A percentile compares a stretch with the other conserved stretches of the same genome.
phyloP scores from a whole-genome alignment of 768 basidiomycete genomes.

The Hypsizygus marmoreus region DNA sequence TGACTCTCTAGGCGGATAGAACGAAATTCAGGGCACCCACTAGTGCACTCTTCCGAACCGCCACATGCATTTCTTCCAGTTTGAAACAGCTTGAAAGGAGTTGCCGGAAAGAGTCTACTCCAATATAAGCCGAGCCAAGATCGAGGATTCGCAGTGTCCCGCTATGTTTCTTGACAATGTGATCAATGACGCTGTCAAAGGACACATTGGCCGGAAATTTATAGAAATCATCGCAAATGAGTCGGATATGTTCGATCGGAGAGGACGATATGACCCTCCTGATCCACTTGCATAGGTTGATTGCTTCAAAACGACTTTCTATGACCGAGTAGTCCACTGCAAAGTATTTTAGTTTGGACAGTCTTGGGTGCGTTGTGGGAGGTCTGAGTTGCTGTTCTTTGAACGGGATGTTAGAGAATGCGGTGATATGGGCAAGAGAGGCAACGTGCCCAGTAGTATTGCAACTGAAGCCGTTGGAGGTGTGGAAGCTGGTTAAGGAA shows the following conservation, averaged over 20 bases:
- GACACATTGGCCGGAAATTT: constrained; percentile 13
- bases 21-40: constrained; percentile 26
- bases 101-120: constrained; percentile 17
- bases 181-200: constrained; percentile 36
- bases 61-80: constrained; percentile 39
- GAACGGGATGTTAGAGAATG: background rate
- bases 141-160: constrained; percentile 30
- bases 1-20: background rate
- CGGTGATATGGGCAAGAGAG: background rate
- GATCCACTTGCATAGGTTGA: constrained; percentile 38
- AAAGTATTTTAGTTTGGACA: constrained; percentile 32
- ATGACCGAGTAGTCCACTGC: constrained; percentile 28
- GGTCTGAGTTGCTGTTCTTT: constrained; percentile 43
- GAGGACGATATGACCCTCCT: constrained; percentile 31
- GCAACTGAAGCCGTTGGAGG: constrained; percentile 41
- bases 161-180: constrained; percentile 32
- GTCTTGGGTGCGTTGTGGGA: constrained; percentile 20
- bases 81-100: constrained; percentile 31
- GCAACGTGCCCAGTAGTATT: constrained; percentile 52
- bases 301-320: constrained; percentile 18
- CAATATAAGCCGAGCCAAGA: constrained; percentile 16
- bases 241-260: constrained; percentile 29
- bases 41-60: constrained; percentile 29
- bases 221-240: constrained; percentile 26
- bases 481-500: constrained; percentile 43